These are phyloP conservation scores for Claviceps lovelessii DNA, from an alignment of 2,329 filamentous ascomycete species.

Conservation along the genomic window DNA sequence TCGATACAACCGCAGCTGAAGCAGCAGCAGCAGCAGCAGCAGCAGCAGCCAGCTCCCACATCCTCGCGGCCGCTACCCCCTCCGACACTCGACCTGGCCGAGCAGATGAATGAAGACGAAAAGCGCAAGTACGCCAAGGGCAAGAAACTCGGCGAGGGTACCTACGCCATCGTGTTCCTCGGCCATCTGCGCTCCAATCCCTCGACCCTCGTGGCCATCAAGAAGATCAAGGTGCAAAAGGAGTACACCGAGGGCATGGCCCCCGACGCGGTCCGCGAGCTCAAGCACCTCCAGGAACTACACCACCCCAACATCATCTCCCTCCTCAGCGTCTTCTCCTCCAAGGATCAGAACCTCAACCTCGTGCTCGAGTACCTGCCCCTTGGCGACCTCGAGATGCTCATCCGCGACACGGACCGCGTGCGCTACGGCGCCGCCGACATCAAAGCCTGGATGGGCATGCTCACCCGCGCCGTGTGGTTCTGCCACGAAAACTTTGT, in stretches of 20 bases:
- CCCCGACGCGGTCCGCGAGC: conserved; percentile 88
- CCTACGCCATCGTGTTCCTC: conserved; percentile 89
- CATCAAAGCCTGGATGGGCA: conserved; percentile 97
- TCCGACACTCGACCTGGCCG: conserved; percentile 46
- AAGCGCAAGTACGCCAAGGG: conserved; percentile 86
- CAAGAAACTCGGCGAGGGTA: conserved; percentile 87
- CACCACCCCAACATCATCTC: conserved; percentile 92
- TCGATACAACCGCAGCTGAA: conserved; percentile 6
- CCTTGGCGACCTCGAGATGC: conserved; percentile 84
- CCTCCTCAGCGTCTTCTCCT: conserved; percentile 82
- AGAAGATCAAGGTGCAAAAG: conserved; percentile 78
- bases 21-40: background rate
- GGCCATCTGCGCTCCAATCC: conserved; percentile 66
- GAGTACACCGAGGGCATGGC: conserved; percentile 85
- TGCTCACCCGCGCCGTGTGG: conserved; percentile 85
- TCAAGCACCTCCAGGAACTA: conserved; percentile 89
- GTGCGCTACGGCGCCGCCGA: conserved; percentile 77
- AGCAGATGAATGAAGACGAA: conserved; percentile 68
- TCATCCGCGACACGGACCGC: conserved; percentile 69
- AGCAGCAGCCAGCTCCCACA: conserved; percentile 9
- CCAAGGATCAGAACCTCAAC: conserved; percentile 92
- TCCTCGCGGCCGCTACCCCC: conserved; percentile 17
- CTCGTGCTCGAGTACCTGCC: conserved; percentile 89
- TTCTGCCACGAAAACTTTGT: conserved; percentile 95
- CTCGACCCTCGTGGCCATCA: conserved; percentile 68